Evolutionary conservation across 2,329 filamentous ascomycete genomes (phyloP), one percentile per base, ranked within the genome.

Genomic region (Phoma sp.): DNA sequence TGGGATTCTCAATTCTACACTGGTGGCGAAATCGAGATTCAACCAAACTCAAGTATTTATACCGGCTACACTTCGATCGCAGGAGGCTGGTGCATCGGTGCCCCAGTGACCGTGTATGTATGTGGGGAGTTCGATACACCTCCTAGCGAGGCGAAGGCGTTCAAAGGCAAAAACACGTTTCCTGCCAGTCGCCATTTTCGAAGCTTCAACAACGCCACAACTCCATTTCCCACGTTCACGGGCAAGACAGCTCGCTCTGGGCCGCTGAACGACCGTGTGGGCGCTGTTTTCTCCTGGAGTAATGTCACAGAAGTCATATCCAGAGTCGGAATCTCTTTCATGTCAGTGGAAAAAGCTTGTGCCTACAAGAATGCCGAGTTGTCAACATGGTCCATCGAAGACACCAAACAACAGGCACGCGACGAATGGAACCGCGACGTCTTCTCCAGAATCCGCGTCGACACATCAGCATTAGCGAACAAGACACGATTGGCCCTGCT

Each of bases 371-470:
- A 80, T 15, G 54, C 72, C 9, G 80, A 84, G 57, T 75, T 83
- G 3, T 70, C 77, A 0, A 64, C 70, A 1, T 79, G 78, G 72
- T 73, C 76, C 24, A 68, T 81, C 6, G 72, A 80, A 37, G 66
- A 72, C 7, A 77, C 77, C 2, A 69, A 77, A 0, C 65, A 73
- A 33, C 67, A 73, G 6, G 76, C 80, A n/a, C 73, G 77, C 22
- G 65, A 74, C 2, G 67, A 77, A 37, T 82, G 80, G 80, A 81
- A 81, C 47, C 70, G 72, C 2, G 76, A 81, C 33, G 83, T 89
- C 2, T 77, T 90, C 17, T 83, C 81, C 43, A 88, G 86, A 59
- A 80, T 89, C 17, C 63, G 57, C 1, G 72, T 74, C 13, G 68
- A 71, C 32, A 67, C 61, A 5, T 71, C 70, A 0, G 47, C 58